Percentiles rank a stretch among this genome's conserved stretches.
phyloP scores from a whole-genome alignment of 176 grass and related monocot genomes.

The Carex myosuroides region DNA sequence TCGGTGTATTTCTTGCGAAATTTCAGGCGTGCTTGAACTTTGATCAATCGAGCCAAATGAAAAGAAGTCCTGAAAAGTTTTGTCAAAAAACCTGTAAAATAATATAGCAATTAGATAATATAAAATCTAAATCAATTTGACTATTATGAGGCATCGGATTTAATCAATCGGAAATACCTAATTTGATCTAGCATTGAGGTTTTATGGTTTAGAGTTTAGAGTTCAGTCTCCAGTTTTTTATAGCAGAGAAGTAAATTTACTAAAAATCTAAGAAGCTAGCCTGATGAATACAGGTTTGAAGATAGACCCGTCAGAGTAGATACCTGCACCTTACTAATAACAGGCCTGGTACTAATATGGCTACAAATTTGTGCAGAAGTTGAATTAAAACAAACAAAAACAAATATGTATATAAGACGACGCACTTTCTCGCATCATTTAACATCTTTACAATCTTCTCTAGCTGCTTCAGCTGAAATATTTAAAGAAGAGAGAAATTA shows the following conservation, averaged over 20 bases:
- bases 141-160: neutral
- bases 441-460: slow-evolving; percentile 49
- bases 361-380: neutral
- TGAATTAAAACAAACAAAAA: neutral
- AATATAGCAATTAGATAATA: neutral
- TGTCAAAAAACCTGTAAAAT: slow-evolving; percentile 66
- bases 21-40: slow-evolving; percentile 21
- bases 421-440: slow-evolving; percentile 68
- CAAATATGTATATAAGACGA: neutral
- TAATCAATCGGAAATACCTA: neutral
- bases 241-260: neutral
- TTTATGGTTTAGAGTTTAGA: neutral
- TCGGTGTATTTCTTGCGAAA: slow-evolving; percentile 35
- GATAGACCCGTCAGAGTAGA: neutral
- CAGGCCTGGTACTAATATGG: neutral
- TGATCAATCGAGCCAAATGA: slow-evolving; percentile 30
- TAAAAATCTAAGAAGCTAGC: neutral
- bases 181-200: neutral
- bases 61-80: slow-evolving; percentile 71
- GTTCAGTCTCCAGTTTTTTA: neutral
- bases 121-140: neutral
- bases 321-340: neutral
- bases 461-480: slow-evolving; percentile 60
- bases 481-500: slow-evolving; percentile 19
- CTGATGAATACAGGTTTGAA: neutral